A percentile compares a stretch with the other conserved stretches of the same genome.
Conservation (phyloP, 768 basidiomycete genomes). For the Tylopilus vinaceipallidus region DNA sequence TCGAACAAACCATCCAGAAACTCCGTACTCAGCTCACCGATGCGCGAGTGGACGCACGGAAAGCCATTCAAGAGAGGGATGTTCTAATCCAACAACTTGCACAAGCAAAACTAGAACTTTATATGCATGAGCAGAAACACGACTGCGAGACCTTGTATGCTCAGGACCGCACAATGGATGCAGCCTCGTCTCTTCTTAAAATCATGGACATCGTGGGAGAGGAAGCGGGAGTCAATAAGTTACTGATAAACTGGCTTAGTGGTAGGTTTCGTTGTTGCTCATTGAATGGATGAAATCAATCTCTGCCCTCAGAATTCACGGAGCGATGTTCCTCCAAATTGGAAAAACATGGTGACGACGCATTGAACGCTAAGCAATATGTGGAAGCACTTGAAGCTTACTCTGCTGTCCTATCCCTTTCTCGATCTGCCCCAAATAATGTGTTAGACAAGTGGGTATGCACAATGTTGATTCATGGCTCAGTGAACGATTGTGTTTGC, state of each 20-base stretch:
- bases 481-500: neutral
- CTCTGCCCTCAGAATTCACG: neutral
- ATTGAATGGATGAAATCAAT: neutral
- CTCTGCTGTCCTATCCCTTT: neutral
- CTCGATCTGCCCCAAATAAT: neutral
- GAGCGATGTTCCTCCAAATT: neutral
- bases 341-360: neutral
- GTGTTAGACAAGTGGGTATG: neutral
- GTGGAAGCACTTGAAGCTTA: neutral
- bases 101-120: neutral
- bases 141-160: conserved; percentile 5
- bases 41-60: no score
- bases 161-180: neutral
- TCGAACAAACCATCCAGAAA: neutral
- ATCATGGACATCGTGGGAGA: neutral
- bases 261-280: neutral
- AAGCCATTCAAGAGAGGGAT: no score
- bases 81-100: no score
- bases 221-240: neutral
- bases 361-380: neutral
- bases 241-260: neutral
- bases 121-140: neutral
- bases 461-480: neutral
- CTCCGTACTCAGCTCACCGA: neutral
- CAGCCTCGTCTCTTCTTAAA: neutral